These are phyloP conservation scores for Zelopaecilomyces penicillatus DNA, from an alignment of 2,329 filamentous ascomycete genomes.

Conservation along the genomic window DNA sequence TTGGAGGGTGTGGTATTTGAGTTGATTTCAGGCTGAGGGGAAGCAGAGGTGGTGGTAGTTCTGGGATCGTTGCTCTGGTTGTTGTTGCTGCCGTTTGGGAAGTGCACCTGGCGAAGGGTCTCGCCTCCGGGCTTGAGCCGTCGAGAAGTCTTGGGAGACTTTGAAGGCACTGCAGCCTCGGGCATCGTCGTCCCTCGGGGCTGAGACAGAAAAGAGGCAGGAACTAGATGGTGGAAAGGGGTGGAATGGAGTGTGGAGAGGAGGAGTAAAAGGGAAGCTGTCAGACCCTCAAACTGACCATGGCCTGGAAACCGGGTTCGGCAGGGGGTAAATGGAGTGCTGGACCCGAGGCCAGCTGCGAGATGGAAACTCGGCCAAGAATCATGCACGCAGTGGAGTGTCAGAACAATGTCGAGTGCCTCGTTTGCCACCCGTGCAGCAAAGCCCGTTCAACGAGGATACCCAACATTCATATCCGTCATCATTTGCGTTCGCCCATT, in stretches of 20 bases:
- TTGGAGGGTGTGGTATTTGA: background rate
- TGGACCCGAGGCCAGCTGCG: no score
- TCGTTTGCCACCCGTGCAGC: no score
- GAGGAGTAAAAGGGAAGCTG: constrained; percentile 1
- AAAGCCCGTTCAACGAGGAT: no score
- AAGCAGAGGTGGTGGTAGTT: background rate
- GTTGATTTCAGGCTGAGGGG: no score
- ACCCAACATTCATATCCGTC: no score
- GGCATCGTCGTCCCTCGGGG: constrained; percentile 14
- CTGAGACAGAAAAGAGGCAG: background rate
- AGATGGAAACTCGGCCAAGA: no score
- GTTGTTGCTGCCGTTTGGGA: constrained; percentile 11
- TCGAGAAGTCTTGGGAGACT: constrained; percentile 22
- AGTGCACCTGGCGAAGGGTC: constrained; percentile 25
- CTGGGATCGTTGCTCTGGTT: constrained; percentile 1
- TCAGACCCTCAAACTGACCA: no score
- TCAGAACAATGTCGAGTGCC: no score
- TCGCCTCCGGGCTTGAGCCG: constrained; percentile 18
- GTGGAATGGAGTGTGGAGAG: background rate
- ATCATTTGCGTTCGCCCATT: no score
- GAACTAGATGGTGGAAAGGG: background rate
- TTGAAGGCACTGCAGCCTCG: constrained; percentile 16
- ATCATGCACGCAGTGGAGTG: no score
- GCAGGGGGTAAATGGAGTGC: no score
- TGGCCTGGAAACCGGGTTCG: no score